Conservation (phyloP, 805 yeast genomes). For the Hanseniaspora nectarophila region DNA sequence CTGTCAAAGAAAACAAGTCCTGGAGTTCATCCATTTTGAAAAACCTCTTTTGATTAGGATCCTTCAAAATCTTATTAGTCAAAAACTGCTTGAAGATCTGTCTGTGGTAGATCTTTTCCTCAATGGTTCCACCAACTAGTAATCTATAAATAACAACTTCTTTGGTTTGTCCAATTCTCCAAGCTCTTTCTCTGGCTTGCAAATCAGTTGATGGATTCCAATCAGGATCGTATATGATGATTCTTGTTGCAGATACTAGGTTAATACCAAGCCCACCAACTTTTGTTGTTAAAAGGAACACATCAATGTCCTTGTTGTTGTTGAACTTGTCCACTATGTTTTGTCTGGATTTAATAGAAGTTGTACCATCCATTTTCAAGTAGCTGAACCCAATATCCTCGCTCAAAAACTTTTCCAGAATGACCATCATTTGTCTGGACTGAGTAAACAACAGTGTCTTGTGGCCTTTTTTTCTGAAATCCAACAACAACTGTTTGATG, state of each 20-base stretch:
- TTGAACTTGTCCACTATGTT: constrained; percentile 71
- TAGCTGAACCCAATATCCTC: constrained; percentile 36
- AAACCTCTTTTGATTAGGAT: constrained; percentile 86
- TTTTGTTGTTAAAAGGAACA: constrained; percentile 79
- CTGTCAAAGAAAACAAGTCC: constrained; percentile 77
- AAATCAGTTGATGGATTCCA: constrained; percentile 98
- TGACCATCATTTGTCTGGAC: constrained; percentile 86
- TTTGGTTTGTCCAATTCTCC: constrained; percentile 90
- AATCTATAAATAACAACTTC: constrained; percentile 84
- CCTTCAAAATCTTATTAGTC: constrained; percentile 85
- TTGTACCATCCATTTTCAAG: constrained; percentile 89
- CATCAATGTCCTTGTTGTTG: constrained; percentile 37
- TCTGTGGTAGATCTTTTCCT: constrained; percentile 91
- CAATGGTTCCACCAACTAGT: constrained; percentile 91
- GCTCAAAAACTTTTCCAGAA: constrained; percentile 56
- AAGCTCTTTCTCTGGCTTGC: constrained; percentile 93
- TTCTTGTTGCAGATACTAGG: constrained; percentile 88
- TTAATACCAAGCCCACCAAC: constrained; percentile 96
- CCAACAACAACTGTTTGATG: constrained; percentile 53
- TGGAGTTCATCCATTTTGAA: constrained; percentile 87
- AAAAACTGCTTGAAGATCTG: constrained; percentile 92
- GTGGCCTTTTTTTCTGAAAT: constrained; percentile 70
- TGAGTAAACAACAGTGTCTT: constrained; percentile 81
- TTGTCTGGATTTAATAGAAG: constrained; percentile 69
- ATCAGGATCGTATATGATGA: constrained; percentile 90